Percentiles rank a stretch among this genome's conserved stretches.
Conservation (phyloP, 208 protist species). For the Tritrichomonas musculus region DNA sequence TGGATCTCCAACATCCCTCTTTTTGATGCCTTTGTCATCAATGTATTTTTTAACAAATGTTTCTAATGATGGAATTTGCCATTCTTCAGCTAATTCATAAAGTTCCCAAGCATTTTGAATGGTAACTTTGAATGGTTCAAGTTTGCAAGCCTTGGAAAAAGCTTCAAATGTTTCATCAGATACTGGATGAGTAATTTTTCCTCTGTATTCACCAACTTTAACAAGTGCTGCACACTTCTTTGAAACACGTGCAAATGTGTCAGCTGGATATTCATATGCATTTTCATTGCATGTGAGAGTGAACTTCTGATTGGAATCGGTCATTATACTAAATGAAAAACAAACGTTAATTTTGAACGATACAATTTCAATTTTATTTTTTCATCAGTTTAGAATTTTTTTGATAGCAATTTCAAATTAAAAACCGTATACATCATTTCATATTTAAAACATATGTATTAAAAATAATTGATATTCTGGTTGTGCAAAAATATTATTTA, state of each 20-base stretch:
- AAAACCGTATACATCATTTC: too few relatives aligned
- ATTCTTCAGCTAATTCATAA: background rate
- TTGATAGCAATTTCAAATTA: too few relatives aligned
- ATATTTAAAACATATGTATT: too few relatives aligned
- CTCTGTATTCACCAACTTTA: background rate
- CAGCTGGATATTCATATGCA: background rate
- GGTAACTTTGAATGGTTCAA: background rate
- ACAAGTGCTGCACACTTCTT: background rate
- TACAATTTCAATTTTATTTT: too few relatives aligned
- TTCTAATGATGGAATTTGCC: background rate
- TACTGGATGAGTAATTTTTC: background rate
- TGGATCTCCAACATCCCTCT: too few relatives aligned
- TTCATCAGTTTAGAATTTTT: too few relatives aligned
- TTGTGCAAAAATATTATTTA: too few relatives aligned
- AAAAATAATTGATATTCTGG: too few relatives aligned
- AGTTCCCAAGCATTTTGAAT: background rate
- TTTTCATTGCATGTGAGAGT: slow-evolving; percentile 1
- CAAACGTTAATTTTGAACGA: too few relatives aligned
- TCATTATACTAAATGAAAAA: too few relatives aligned
- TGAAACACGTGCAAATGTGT: background rate
- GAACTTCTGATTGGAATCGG: too few relatives aligned
- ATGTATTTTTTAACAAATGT: slow-evolving; percentile 4
- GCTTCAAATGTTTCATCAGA: background rate
- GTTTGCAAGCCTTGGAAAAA: background rate
- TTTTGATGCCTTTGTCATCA: background rate